Percentiles rank a stretch among this genome's conserved stretches.
Evolutionary conservation across 2,329 filamentous ascomycete species (phyloP).

Genomic region (Blumeria hordei): DNA sequence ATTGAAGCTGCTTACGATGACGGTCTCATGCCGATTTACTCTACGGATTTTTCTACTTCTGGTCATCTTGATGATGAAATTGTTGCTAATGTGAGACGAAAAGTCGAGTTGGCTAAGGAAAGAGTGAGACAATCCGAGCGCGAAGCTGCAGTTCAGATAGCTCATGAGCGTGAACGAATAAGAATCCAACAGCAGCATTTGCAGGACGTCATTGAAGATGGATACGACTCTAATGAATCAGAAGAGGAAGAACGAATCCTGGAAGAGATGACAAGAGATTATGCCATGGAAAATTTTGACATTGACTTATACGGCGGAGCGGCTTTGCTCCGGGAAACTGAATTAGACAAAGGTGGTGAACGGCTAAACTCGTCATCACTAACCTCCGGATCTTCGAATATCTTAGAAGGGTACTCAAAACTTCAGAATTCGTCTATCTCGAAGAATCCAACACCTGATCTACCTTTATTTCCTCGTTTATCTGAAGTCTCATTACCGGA

Average conservation of each 20-base stretch:
- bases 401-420: no score
- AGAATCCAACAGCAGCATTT: slow-evolving; percentile 11
- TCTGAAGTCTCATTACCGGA: no score
- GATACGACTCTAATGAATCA: slow-evolving; percentile 38
- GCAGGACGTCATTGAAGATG: slow-evolving; percentile 24
- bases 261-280: slow-evolving; percentile 72
- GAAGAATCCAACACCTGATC: no score
- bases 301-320: slow-evolving; percentile 45
- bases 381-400: no score
- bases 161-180: slow-evolving; percentile 33
- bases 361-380: no score
- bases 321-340: slow-evolving; percentile 50
- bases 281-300: slow-evolving; percentile 61
- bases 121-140: slow-evolving; percentile 48
- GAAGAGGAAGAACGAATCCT: slow-evolving; percentile 45
- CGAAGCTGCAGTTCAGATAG: slow-evolving; percentile 37
- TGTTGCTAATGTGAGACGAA: slow-evolving; percentile 32
- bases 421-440: no score
- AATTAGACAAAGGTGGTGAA: slow-evolving; percentile 27
- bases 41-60: slow-evolving; percentile 9
- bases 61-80: slow-evolving; percentile 21
- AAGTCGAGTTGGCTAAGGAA: slow-evolving; percentile 54
- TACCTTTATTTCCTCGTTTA: no score
- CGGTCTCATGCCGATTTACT: slow-evolving; percentile 49
- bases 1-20: slow-evolving; percentile 94